Conservation (phyloP, 2,329 filamentous ascomycete species). For the Thermothelomyces thermophilus region DNA sequence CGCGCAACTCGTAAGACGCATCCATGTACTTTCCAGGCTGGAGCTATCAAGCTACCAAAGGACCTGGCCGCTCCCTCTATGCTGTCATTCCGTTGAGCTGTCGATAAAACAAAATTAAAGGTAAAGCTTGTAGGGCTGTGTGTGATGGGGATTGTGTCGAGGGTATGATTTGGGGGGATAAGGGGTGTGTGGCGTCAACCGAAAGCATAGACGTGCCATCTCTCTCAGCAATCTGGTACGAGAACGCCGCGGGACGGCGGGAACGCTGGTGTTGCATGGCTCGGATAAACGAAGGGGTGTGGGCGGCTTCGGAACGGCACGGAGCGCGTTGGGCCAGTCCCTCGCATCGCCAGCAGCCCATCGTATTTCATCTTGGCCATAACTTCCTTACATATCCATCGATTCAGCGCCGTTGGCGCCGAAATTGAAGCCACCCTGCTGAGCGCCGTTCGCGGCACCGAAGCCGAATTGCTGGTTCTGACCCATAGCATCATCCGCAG, state of each 20-base stretch:
- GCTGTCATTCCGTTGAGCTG: slow-evolving; percentile 17
- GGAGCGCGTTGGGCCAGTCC: background rate
- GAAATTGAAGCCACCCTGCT: slow-evolving; percentile 90
- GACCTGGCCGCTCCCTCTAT: slow-evolving; percentile 33
- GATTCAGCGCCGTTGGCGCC: slow-evolving; percentile 58
- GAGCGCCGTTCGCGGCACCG: slow-evolving; percentile 44
- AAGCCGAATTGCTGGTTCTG: slow-evolving; percentile 77
- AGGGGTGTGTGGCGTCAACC: slow-evolving; percentile 13
- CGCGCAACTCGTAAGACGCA: slow-evolving; percentile 28
- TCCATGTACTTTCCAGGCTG: slow-evolving; percentile 39
- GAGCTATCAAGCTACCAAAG: slow-evolving; percentile 61
- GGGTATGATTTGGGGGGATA: slow-evolving; percentile 7
- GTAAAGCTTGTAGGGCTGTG: slow-evolving; percentile 29
- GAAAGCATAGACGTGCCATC: slow-evolving; percentile 28
- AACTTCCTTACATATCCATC: slow-evolving; percentile 54
- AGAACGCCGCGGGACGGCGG: slow-evolving; percentile 4
- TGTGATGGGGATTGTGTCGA: slow-evolving; percentile 9
- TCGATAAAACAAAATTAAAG: slow-evolving; percentile 26
- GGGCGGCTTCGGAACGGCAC: background rate
- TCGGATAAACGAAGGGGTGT: background rate
- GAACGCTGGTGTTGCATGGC: background rate
- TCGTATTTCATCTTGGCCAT: background rate
- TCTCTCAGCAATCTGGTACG: slow-evolving; percentile 21
- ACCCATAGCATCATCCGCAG: slow-evolving; percentile 73
- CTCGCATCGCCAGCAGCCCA: background rate